Evolutionary conservation across 805 yeast genomes (phyloP).

Genomic region (Candida multigemmis): DNA sequence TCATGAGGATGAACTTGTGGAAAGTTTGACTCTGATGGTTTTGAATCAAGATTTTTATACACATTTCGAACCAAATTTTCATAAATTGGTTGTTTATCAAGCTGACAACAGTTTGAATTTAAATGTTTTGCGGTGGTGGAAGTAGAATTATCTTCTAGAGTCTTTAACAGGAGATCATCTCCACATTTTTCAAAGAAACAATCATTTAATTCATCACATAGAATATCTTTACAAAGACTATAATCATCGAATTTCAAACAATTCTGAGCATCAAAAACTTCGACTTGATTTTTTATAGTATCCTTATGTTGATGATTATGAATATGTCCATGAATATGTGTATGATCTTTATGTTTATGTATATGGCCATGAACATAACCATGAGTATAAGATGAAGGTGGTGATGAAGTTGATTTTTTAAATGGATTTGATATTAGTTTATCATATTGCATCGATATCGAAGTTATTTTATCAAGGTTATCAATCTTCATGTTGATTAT

Average conservation of each 20-base stretch:
- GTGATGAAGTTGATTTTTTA: no score
- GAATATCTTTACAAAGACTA: slow-evolving; percentile 27
- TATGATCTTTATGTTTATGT: slow-evolving; percentile 51
- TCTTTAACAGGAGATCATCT: no score
- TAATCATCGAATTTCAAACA: slow-evolving; percentile 23
- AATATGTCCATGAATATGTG: slow-evolving; percentile 62
- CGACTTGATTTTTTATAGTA: slow-evolving; percentile 6
- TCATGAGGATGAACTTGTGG: slow-evolving; percentile 17
- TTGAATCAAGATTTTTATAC: slow-evolving; percentile 13
- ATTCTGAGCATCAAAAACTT: not conserved
- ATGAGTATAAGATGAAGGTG: no score
- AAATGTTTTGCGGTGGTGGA: no score
- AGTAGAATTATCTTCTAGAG: no score
- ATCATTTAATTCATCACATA: slow-evolving; percentile 36
- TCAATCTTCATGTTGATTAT: no score
- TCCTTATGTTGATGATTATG: slow-evolving; percentile 42
- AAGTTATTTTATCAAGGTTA: no score
- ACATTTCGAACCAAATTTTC: slow-evolving; percentile 30
- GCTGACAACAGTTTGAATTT: no score
- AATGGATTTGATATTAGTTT: no score
- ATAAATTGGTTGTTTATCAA: slow-evolving; percentile 23
- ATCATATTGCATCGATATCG: no score
- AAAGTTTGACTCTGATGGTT: slow-evolving; percentile 3
- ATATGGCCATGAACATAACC: slow-evolving; percentile 65
- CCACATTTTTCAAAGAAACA: slow-evolving; percentile 30